A percentile compares a stretch with the other conserved stretches of the same genome.
Conservation (phyloP, 2,329 filamentous ascomycete species). For the Exophiala spinifera region DNA sequence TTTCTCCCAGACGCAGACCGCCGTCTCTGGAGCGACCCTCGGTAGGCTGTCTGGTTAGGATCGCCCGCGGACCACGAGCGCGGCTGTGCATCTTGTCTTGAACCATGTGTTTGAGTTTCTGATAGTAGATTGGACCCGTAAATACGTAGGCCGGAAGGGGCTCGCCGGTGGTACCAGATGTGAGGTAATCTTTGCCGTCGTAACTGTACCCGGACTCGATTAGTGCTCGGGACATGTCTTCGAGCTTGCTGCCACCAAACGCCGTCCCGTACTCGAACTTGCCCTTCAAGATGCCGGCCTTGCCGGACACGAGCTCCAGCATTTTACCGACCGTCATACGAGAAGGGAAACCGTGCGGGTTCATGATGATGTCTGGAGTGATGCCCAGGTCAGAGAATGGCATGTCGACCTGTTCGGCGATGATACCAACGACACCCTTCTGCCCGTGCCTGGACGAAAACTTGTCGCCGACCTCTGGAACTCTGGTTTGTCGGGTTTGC, state of each 20-base stretch:
- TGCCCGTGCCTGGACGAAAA: constrained; percentile 98
- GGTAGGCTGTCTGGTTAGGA: constrained; percentile 90
- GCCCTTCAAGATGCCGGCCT: constrained; percentile 83
- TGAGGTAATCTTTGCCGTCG: constrained; percentile 96
- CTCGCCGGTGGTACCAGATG: constrained; percentile 91
- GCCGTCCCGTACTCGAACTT: constrained; percentile 84
- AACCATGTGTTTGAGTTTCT: constrained; percentile 99
- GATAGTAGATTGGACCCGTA: constrained; percentile 98
- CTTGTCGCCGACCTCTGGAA: constrained; percentile 95
- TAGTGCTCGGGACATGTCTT: constrained; percentile 83
- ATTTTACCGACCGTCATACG: constrained; percentile 99
- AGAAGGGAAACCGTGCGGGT: constrained; percentile 98
- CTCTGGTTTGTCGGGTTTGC: constrained; percentile 89
- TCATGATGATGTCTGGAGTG: constrained; percentile 99
- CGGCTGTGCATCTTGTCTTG: constrained; percentile 99
- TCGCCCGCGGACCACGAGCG: constrained; percentile 81
- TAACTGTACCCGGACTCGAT: constrained; percentile 90
- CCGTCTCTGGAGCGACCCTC: constrained; percentile 92
- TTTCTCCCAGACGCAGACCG: constrained; percentile 90
- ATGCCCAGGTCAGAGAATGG: constrained; percentile 90
- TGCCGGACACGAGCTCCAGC: constrained; percentile 89
- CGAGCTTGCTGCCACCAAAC: constrained; percentile 79
- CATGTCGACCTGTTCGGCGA: constrained; percentile 94
- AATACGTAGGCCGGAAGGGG: constrained; percentile 94
- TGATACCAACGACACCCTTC: constrained; percentile 95